phyloP scores from a whole-genome alignment of 208 protist species.

The Jaenimonas drosophilae region DNA sequence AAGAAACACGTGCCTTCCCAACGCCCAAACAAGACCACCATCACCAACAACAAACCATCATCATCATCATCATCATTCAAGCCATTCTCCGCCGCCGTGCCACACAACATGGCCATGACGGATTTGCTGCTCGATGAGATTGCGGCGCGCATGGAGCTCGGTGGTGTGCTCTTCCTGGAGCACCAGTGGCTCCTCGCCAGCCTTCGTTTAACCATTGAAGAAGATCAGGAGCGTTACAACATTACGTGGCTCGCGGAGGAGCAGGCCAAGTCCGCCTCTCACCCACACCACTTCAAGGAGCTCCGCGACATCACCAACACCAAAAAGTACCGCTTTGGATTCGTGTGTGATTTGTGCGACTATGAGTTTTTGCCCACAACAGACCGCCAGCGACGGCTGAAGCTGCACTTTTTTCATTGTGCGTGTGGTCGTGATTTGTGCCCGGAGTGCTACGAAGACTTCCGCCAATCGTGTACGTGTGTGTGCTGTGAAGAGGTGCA shows the following conservation, averaged over 20 bases:
- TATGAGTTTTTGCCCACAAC: conserved; percentile 62
- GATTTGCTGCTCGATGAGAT: too few species aligned
- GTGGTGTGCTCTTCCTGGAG: conserved; percentile 33
- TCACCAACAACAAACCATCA: too few species aligned
- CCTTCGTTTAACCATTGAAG: conserved; percentile 43
- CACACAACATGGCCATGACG: too few species aligned
- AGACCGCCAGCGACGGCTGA: conserved; percentile 14
- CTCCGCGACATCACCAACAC: conserved; percentile 23
- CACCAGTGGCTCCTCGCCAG: conserved; percentile 43
- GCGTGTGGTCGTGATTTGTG: conserved; percentile 79
- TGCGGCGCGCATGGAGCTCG: conserved; percentile 15
- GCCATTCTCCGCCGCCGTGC: too few species aligned
- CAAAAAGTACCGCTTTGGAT: conserved; percentile 70
- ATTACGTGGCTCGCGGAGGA: conserved; percentile 72
- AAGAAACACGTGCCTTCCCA: too few species aligned
- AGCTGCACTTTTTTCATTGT: conserved; percentile 78
- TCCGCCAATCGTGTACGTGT: conserved; percentile 57
- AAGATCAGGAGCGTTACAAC: conserved; percentile 65
- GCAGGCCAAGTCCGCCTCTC: conserved; percentile 60
- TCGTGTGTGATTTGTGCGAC: conserved; percentile 80
- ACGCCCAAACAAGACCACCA: too few species aligned
- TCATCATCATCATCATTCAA: too few species aligned
- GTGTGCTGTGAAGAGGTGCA: conserved; percentile 39
- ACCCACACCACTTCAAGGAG: conserved; percentile 70
- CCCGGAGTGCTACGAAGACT: conserved; percentile 52